phyloP scores from a whole-genome alignment of 306 rosid species.

The Cucurbita ficifolia region DNA sequence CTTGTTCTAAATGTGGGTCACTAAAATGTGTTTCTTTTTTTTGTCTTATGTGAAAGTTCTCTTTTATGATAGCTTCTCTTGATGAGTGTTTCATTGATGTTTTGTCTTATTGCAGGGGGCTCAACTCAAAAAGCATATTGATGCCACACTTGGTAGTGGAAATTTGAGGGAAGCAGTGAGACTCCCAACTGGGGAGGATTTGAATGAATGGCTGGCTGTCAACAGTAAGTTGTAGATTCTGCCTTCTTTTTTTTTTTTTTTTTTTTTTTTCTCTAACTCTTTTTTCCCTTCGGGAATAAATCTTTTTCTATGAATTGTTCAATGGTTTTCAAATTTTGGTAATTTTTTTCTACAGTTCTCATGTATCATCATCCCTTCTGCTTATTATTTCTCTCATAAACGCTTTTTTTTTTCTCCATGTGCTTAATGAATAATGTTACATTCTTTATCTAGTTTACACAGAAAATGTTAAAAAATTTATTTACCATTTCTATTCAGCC shows the following conservation, averaged over 20 bases:
- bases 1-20: neutral
- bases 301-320: neutral
- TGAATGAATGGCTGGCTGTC: constrained; percentile 99
- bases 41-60: neutral
- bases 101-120: constrained; percentile 64
- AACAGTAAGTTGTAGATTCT: constrained; percentile 42
- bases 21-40: neutral
- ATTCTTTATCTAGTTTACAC: neutral
- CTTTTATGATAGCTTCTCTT: neutral
- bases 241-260: neutral
- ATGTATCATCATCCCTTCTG: neutral
- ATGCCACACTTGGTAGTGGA: constrained; percentile 96
- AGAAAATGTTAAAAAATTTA: neutral
- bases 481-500: constrained; percentile 1
- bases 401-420: neutral
- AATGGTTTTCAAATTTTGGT: neutral
- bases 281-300: neutral
- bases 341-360: neutral
- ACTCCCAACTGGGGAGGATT: constrained; percentile 97
- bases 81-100: neutral
- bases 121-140: constrained; percentile 92
- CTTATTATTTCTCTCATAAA: neutral
- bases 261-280: neutral
- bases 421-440: neutral
- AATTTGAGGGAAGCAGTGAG: constrained; percentile 99